These are phyloP conservation scores for Aquilaria yunnanensis DNA, from an alignment of 345 rosid genomes.

Conservation along the genomic window DNA sequence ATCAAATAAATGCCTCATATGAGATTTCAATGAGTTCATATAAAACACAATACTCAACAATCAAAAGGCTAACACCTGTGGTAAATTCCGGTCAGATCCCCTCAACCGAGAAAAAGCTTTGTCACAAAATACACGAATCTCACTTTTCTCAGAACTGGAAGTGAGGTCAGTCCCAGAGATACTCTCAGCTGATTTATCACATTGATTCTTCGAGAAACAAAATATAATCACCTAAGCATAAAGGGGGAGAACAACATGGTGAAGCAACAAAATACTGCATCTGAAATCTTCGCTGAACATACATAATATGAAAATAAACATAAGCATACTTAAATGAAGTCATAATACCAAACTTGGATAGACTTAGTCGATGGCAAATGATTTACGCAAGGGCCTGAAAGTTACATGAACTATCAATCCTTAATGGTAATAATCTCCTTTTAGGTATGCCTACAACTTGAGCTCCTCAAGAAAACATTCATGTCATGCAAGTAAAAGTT, in stretches of 20 bases:
- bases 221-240: slow-evolving; percentile 69
- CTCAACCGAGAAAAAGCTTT: slow-evolving; percentile 92
- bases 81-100: slow-evolving; percentile 93
- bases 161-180: slow-evolving; percentile 77
- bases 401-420: not conserved
- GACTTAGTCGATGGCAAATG: no score
- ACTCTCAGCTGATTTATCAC: slow-evolving; percentile 82
- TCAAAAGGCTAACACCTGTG: slow-evolving; percentile 56
- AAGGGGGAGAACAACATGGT: not conserved
- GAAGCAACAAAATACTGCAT: no score
- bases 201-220: slow-evolving; percentile 94
- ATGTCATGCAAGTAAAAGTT: no score
- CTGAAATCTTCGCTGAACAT: no score
- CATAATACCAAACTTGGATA: slow-evolving; percentile 9
- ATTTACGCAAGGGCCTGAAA: no score
- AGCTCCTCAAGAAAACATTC: no score
- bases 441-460: no score
- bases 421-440: no score
- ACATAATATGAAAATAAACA: not conserved
- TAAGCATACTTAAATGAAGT: slow-evolving; percentile 9
- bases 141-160: slow-evolving; percentile 77
- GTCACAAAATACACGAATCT: slow-evolving; percentile 84
- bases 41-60: slow-evolving; percentile 8
- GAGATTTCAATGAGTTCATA: slow-evolving; percentile 15
- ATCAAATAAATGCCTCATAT: slow-evolving; percentile 19